Base-by-base conservation (phyloP, 257 asterid genomes). In the Rhazya stricta region DNA sequence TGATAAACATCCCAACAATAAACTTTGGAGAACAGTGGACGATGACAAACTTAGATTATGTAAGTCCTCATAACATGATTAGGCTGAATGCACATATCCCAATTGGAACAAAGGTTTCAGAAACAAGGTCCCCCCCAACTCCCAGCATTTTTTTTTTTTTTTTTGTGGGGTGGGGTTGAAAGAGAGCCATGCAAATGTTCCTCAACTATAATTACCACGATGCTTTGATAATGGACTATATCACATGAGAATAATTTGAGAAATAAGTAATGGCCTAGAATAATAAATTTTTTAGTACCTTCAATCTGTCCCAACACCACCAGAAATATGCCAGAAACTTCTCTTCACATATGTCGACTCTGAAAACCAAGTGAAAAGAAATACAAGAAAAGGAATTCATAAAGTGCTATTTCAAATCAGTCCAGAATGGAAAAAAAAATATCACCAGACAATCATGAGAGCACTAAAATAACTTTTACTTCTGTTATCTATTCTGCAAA, bases 251-350 rank as follows among this genome's bases (percentile, higher is more conserved):
- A 15, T 23, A 34, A 71, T 4, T 34, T 15, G 12, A 42, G 62
- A 63, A 36, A 60, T 0, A 19, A 34, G 42, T 18, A 16, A 15
- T 0, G 11, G 42, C 32, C 39, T 45, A 0, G 3, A 13, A 7
- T 3, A 36, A 61, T 25, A 61, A 34, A 54, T 71, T 72, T 71
- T 58, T 54, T 77, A 94, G 76, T 87, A 84, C 98, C 96, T 91
- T 91, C 68, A 91, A 77, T 81, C 91, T 88, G 79, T 91, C 89
- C 81, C 84, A 93, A 82, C 94, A 93, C 97, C 97, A 91, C 98
- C 98, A 93, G 79, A 93, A 93, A 86, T 91, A 91, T 60, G 85
- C 88, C 88, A 93, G 81, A 83, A 93, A 93, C 91, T 91, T 93
- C 87, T 90, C 94, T 83, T 91, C 90, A 66, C 86, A 82, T 73